Evolutionary conservation across 371 early-diverging fungal species (phyloP).

Genomic region (Mortierella sp.): DNA sequence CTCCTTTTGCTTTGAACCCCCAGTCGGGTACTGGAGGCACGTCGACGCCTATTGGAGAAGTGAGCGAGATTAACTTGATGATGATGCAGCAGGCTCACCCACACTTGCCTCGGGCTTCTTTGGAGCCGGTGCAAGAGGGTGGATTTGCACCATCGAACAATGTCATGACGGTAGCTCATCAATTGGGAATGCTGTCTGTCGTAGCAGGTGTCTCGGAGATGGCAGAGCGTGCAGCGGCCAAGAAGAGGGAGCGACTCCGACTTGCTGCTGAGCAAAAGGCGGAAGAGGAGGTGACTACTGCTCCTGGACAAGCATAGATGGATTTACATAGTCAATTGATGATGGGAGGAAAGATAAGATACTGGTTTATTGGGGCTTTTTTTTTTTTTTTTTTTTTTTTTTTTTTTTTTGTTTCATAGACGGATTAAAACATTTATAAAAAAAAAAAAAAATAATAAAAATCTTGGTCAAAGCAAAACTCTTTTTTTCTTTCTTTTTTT

Average conservation of each 20-base stretch:
- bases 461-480: too few relatives aligned
- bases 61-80: conserved; percentile 26
- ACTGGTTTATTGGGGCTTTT: too few relatives aligned
- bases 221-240: conserved; percentile 52
- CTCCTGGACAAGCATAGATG: too few relatives aligned
- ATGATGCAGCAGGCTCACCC: conserved; percentile 29
- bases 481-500: not conserved
- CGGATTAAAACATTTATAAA: too few relatives aligned
- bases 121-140: conserved; percentile 23
- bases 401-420: not conserved
- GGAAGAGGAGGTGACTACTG: conserved; percentile 19
- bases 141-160: conserved; percentile 17
- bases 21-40: not conserved
- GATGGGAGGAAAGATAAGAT: not conserved
- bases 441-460: not conserved
- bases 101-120: conserved; percentile 28
- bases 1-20: conserved; percentile 43
- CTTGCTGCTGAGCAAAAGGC: conserved; percentile 31
- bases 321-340: too few relatives aligned
- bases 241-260: conserved; percentile 46
- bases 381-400: not conserved
- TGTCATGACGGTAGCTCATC: conserved; percentile 52
- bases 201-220: conserved; percentile 52
- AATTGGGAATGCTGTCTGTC: conserved; percentile 49
- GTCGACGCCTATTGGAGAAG: not conserved